Evolutionary conservation across 768 basidiomycete genomes (phyloP).

Genomic region (Pleurotus citrinopileatus): DNA sequence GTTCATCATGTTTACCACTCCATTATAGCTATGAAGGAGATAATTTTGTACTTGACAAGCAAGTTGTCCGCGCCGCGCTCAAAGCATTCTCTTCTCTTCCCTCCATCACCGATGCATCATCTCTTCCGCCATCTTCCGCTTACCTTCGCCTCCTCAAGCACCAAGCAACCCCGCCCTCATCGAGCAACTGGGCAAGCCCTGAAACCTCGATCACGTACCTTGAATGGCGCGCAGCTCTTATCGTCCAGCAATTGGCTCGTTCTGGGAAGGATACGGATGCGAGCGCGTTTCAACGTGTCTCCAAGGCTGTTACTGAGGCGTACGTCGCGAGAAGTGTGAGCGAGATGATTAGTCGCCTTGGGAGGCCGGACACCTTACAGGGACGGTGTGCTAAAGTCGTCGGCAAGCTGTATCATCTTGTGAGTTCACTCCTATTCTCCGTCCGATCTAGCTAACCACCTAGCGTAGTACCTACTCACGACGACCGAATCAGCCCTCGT

Average conservation of each 20-base stretch:
- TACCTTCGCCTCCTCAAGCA: constrained; percentile 52
- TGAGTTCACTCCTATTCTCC: constrained; percentile 21
- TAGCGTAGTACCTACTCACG: constrained; percentile 57
- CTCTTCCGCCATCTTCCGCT: constrained; percentile 44
- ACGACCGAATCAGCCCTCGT: constrained; percentile 51
- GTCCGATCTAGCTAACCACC: neutral
- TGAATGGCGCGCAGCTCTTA: constrained; percentile 62
- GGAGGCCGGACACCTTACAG: constrained; percentile 27
- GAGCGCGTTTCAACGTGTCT: constrained; percentile 52
- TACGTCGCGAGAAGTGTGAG: constrained; percentile 59
- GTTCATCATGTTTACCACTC: constrained; percentile 1
- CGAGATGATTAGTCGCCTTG: constrained; percentile 38
- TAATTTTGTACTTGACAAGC: constrained; percentile 73
- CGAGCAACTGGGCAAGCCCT: constrained; percentile 32
- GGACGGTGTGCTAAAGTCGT: constrained; percentile 27
- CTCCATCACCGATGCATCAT: constrained; percentile 20
- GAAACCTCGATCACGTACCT: constrained; percentile 44
- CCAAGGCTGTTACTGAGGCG: constrained; percentile 65
- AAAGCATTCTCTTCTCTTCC: constrained; percentile 48
- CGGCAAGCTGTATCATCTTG: constrained; percentile 40
- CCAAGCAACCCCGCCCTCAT: constrained; percentile 13
- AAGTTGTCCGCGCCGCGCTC: constrained; percentile 69
- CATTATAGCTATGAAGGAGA: constrained; percentile 67
- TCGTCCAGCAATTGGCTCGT: constrained; percentile 46
- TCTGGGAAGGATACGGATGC: constrained; percentile 44